These are phyloP conservation scores for Castanea sativa DNA, from an alignment of 306 rosid species.

Conservation along the genomic window DNA sequence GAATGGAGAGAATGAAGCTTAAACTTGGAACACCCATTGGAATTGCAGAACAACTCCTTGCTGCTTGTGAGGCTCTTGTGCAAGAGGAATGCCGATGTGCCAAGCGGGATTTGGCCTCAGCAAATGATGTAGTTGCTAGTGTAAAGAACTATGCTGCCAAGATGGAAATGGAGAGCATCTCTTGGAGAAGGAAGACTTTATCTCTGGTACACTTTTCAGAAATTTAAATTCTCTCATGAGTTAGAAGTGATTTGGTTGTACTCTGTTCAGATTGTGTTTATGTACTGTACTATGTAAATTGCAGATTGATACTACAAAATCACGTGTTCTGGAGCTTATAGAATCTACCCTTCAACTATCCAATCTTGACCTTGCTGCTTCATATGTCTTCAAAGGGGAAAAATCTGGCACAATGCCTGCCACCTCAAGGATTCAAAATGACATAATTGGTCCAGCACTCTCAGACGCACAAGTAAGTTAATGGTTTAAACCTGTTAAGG, in stretches of 20 bases:
- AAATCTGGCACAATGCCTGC: constrained; percentile 48
- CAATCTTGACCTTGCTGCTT: constrained; percentile 74
- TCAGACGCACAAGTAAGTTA: constrained; percentile 66
- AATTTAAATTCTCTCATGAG: neutral
- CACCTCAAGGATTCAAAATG: constrained; percentile 73
- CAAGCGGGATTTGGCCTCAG: constrained; percentile 71
- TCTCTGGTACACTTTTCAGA: constrained; percentile 55
- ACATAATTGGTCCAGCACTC: constrained; percentile 67
- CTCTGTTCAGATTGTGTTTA: constrained; percentile 5
- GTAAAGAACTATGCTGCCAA: constrained; percentile 57
- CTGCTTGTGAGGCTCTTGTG: constrained; percentile 63
- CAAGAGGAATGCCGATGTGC: constrained; percentile 70
- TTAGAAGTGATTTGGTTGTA: constrained; percentile 10
- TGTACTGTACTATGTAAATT: constrained; percentile 21
- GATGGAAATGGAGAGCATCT: constrained; percentile 72
- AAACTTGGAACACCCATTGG: constrained; percentile 87
- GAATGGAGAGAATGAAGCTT: constrained; percentile 93
- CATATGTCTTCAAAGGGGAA: constrained; percentile 74
- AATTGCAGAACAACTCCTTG: constrained; percentile 80
- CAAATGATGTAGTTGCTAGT: constrained; percentile 49
- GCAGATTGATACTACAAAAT: constrained; percentile 82
- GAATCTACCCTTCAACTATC: constrained; percentile 75
- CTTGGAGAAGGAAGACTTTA: constrained; percentile 73
- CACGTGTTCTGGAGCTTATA: constrained; percentile 63
- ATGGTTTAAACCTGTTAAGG: constrained; percentile 13